Base-by-base conservation (phyloP, 495 filamentous ascomycete genomes). In the Penicillium arizonense region DNA sequence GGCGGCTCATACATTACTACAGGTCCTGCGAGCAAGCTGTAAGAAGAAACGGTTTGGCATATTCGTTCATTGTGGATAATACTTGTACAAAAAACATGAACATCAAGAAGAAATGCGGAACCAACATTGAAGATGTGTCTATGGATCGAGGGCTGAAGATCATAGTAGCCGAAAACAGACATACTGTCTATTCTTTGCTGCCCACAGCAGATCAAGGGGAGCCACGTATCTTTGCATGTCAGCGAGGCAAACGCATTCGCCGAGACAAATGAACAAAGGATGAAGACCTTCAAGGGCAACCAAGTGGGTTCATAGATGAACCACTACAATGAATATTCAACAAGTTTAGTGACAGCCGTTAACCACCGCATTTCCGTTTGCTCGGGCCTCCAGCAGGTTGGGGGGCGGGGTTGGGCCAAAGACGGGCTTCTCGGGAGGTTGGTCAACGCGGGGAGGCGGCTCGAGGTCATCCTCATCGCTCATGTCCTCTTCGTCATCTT, bases 381-480 rank as follows among this genome's bases (percentile, higher is more conserved):
- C 59, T 48, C 73, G 71, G 11, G 75, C 70, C 61, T 79, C 72
- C 23, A 77, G 56, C 8, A 78, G 62, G 40, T 74, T 73, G 14
- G 79, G 76, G 2, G 80, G 77, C 5, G 83, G 84, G 23, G 84
- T 82, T 33, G 83, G 80, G 34, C 76, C 76, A 40, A 77, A 75
- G 20, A 77, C 71, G 34, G 81, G 80, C 44, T 72, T 77, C 45
- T 81, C 70, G 10, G 74, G 69, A 50, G 79, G 62, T 32, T 64
- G 64, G 23, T 60, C 57, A 16, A 68, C 39, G 14, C 56, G 56
- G 28, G 64, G 60, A 37, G 78, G 75, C 47, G 80, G 80, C 51
- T 86, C 84, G 4, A 82, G 80, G 49, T 87, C 84, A 52, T 87
- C 85, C 52, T 86, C 84, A 43, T 90, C 82, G 51, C 83, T 84